Conservation (phyloP, 148 eudicot genomes). For the Camellia sinensis region DNA sequence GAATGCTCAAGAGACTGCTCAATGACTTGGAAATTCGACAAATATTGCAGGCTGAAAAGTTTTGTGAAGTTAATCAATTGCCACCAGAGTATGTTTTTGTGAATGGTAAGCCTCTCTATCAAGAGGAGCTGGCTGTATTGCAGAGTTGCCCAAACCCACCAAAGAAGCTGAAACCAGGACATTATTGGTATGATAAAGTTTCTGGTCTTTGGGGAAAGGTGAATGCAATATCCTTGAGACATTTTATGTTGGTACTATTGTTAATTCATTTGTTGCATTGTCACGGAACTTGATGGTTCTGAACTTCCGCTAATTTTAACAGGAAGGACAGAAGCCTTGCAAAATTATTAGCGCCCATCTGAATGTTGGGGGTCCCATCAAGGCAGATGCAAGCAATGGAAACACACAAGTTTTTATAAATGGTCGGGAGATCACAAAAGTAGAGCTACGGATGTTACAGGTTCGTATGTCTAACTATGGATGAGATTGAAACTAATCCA, state of each 20-base stretch:
- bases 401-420: constrained; percentile 90
- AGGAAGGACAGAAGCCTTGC: constrained; percentile 96
- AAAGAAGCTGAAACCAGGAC: constrained; percentile 88
- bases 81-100: constrained; percentile 82
- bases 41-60: constrained; percentile 90
- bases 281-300: constrained; percentile 11
- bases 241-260: background rate
- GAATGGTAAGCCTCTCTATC: constrained; percentile 82
- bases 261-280: constrained; percentile 15
- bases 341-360: constrained; percentile 86
- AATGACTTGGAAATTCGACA: constrained; percentile 88
- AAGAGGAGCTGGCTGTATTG: constrained; percentile 69
- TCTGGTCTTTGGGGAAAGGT: constrained; percentile 99
- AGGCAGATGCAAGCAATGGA: constrained; percentile 85
- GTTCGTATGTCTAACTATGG: constrained; percentile 30
- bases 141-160: constrained; percentile 86
- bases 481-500: constrained; percentile 1
- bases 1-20: constrained; percentile 77
- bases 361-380: constrained; percentile 84
- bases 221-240: constrained; percentile 17
- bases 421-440: constrained; percentile 96
- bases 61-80: constrained; percentile 83
- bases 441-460: constrained; percentile 95
- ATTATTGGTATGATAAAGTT: constrained; percentile 97
- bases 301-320: constrained; percentile 18